Evolutionary conservation across 306 rosid species (phyloP), one percentile per base, ranked within the genome.

Genomic region (Malus sylvestris): DNA sequence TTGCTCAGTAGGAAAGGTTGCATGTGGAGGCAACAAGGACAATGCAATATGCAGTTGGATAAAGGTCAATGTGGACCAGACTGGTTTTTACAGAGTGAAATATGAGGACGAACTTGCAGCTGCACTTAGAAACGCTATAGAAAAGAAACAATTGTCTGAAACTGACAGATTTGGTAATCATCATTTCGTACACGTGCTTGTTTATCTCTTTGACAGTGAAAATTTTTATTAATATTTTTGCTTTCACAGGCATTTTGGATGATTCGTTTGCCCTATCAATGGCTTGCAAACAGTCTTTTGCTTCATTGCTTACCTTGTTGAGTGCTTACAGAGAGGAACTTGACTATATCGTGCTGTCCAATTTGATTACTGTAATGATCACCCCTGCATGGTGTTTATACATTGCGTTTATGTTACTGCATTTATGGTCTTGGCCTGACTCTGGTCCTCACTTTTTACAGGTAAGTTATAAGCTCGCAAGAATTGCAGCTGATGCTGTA

Each of bases 11-110:
- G 61, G 71, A 61, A 67, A 52, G 61, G 12, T 33, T 40, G 67
- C 29, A 70, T 46, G 59, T 68, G 72, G 65, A 75, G 6, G 79
- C 81, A 82, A 79, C 62, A 45, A 49, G 65, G 80, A 68, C 66
- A 83, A 40, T 73, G 72, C 80, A 55, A 53, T 11, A 27, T 67
- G 77, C 78, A 58, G 80, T 75, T 94, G 97, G 97, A 84, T 91
- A 83, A 94, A 94, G 81, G 81, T 94, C 80, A 91, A 94, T 83
- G 96, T 91, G 85, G 96, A 90, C 60, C 98, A 94, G 87, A 32
- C 98, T 81, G 98, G 98, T 79, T 91, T 94, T 80, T 94, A 94
- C 85, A 80, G 98, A 85, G 98, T 94, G 89, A 91, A 94, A 68
- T 94, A 94, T 81, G 97, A 94, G 45, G 91, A 83, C 76, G 72